These are phyloP conservation scores for Pythium utonaiense DNA, from an alignment of 352 stramenopile species.

Conservation along the genomic window DNA sequence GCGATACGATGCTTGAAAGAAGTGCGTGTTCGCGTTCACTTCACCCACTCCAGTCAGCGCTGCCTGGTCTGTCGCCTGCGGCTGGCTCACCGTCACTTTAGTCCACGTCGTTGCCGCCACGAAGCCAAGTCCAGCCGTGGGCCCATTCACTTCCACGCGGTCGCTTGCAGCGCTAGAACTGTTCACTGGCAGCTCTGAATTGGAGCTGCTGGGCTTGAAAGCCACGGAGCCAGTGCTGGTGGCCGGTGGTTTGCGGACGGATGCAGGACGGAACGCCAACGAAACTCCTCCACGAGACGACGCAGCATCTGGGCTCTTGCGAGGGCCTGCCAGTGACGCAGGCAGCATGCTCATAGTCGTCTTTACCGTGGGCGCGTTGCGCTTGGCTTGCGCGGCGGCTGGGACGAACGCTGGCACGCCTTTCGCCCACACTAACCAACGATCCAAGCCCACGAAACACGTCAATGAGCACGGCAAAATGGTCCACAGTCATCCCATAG, in stretches of 20 bases:
- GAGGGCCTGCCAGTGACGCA: constrained; percentile 33
- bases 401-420: constrained; percentile 15
- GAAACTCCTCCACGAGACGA: constrained; percentile 27
- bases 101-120: constrained; percentile 91
- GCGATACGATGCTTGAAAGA: constrained; percentile 71
- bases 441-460: too few species aligned
- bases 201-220: neutral
- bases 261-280: constrained; percentile 57
- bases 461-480: neutral
- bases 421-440: constrained; percentile 46
- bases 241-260: constrained; percentile 35
- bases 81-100: constrained; percentile 46
- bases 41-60: constrained; percentile 26
- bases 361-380: neutral
- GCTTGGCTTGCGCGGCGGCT: neutral
- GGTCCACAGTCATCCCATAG: neutral
- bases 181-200: neutral
- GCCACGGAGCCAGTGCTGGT: neutral
- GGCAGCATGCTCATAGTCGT: constrained; percentile 51
- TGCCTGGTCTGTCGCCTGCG: constrained; percentile 4
- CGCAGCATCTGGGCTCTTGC: constrained; percentile 35
- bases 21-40: constrained; percentile 26
- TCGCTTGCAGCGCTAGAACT: too few species aligned
- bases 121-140: constrained; percentile 80
- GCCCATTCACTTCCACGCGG: constrained; percentile 21